Conservation (phyloP, 768 basidiomycete species). For the Glaciozyma martinii region DNA sequence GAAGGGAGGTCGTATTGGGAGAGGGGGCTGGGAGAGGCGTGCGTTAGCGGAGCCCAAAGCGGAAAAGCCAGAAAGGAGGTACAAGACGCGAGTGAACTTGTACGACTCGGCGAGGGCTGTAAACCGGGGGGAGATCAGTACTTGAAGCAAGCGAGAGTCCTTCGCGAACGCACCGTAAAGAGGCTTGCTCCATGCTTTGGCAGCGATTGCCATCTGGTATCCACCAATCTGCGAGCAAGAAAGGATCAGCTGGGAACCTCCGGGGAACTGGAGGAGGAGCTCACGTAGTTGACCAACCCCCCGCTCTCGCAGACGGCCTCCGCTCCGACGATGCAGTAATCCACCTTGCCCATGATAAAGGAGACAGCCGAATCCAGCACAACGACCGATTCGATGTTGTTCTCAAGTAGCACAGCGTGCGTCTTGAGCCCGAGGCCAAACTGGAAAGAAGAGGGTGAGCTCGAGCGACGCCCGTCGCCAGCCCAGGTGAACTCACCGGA, state of each 20-base stretch:
- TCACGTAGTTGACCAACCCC: constrained; percentile 66
- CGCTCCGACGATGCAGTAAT: constrained; percentile 74
- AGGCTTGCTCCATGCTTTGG: constrained; percentile 86
- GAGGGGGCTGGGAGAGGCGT: constrained; percentile 39
- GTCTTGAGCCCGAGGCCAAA: constrained; percentile 64
- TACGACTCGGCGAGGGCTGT: constrained; percentile 48
- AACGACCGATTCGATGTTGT: constrained; percentile 89
- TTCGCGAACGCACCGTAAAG: constrained; percentile 56
- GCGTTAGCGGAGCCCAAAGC: not conserved
- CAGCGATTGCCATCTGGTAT: constrained; percentile 92
- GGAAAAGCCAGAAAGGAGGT: not conserved
- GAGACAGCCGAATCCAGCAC: constrained; percentile 94
- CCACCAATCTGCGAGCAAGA: constrained; percentile 59
- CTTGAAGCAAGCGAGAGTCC: constrained; percentile 72
- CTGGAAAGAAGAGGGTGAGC: constrained; percentile 6
- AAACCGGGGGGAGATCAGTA: constrained; percentile 1
- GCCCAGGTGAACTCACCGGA: constrained; percentile 57
- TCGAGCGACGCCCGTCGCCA: too few species aligned
- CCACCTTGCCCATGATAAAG: constrained; percentile 88
- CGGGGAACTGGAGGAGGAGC: not conserved
- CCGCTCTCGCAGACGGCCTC: constrained; percentile 98
- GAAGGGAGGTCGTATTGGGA: constrained; percentile 76
- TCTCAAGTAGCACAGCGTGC: constrained; percentile 71
- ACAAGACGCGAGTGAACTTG: constrained; percentile 90
- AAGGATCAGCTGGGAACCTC: constrained; percentile 20